A percentile compares a stretch with the other conserved stretches of the same genome.
phyloP scores from a whole-genome alignment of 1,284 basidiomycete genomes.

The Ganoderma resinaceum region DNA sequence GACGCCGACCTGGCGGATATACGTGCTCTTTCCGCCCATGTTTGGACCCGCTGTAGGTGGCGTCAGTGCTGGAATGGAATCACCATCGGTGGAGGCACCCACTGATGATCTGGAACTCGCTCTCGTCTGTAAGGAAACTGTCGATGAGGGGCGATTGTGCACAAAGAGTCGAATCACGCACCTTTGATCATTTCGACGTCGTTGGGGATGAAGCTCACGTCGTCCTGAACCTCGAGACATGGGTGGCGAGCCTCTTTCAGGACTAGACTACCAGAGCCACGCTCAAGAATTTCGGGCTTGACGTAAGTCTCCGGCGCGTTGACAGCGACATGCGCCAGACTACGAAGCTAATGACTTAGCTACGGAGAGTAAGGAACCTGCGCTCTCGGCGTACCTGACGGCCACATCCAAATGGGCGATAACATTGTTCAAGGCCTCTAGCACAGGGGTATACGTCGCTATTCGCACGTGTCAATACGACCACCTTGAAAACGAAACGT shows the following conservation, averaged over 20 bases:
- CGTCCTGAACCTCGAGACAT: conserved; percentile 96
- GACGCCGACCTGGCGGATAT: conserved; percentile 92
- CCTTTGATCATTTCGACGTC: conserved; percentile 91
- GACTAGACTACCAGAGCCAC: conserved; percentile 81
- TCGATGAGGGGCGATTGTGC: conserved; percentile 9
- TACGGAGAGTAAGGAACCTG: background rate
- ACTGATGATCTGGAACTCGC: conserved; percentile 91
- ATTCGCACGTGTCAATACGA: background rate
- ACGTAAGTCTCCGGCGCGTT: conserved; percentile 90
- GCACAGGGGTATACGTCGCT: conserved; percentile 91
- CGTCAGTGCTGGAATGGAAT: conserved; percentile 19
- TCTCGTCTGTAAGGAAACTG: conserved; percentile 54
- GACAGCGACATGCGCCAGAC: conserved; percentile 91
- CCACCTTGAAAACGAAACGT: background rate
- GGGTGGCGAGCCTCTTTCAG: conserved; percentile 92
- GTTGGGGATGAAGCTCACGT: conserved; percentile 95
- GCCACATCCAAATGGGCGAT: conserved; percentile 95
- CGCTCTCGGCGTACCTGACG: conserved; percentile 62
- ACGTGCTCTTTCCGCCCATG: conserved; percentile 96
- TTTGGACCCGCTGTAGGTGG: conserved; percentile 83
- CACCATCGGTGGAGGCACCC: conserved; percentile 30
- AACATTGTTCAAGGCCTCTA: conserved; percentile 89
- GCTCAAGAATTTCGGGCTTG: conserved; percentile 75
- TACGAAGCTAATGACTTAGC: conserved; percentile 35
- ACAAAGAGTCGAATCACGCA: conserved; percentile 37